Evolutionary conservation across 2,329 filamentous ascomycete genomes (phyloP).

Genomic region (Diaporthe ampelina): DNA sequence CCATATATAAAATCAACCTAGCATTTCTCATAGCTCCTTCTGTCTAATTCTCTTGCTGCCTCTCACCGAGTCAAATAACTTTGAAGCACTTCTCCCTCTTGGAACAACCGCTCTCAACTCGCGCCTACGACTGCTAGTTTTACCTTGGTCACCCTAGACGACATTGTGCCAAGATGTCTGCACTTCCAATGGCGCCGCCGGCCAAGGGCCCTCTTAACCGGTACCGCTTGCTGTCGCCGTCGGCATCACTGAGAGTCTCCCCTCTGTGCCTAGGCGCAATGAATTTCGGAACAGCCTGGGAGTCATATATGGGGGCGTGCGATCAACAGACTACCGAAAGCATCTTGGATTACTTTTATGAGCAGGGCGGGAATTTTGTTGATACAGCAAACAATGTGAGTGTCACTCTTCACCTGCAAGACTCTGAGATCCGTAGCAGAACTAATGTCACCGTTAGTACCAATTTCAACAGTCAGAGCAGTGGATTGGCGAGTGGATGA

Average conservation of each 20-base stretch:
- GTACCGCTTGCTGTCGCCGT: conserved; percentile 76
- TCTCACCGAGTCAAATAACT: background rate
- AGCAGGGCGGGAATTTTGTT: conserved; percentile 79
- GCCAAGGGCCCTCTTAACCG: conserved; percentile 73
- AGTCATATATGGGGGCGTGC: conserved; percentile 73
- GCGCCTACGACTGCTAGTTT: background rate
- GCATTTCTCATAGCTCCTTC: background rate
- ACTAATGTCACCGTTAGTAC: conserved; percentile 55
- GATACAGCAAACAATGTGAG: conserved; percentile 73
- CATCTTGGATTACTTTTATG: conserved; percentile 76
- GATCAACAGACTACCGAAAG: conserved; percentile 72
- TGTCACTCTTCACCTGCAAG: no score
- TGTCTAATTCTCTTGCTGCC: background rate
- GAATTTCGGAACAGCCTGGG: conserved; percentile 68
- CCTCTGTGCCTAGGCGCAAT: conserved; percentile 74
- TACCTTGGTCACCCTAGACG: background rate
- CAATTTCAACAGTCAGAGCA: conserved; percentile 71
- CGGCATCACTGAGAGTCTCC: conserved; percentile 75
- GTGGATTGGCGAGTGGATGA: conserved; percentile 81
- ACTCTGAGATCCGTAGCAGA: no score
- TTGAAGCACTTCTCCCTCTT: background rate
- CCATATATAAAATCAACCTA: background rate
- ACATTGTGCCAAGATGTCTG: conserved; percentile 46
- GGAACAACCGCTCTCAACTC: background rate
- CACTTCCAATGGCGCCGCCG: conserved; percentile 57